Evolutionary conservation across 495 filamentous ascomycete genomes (phyloP).

Genomic region (Chaetomium cochliodes): DNA sequence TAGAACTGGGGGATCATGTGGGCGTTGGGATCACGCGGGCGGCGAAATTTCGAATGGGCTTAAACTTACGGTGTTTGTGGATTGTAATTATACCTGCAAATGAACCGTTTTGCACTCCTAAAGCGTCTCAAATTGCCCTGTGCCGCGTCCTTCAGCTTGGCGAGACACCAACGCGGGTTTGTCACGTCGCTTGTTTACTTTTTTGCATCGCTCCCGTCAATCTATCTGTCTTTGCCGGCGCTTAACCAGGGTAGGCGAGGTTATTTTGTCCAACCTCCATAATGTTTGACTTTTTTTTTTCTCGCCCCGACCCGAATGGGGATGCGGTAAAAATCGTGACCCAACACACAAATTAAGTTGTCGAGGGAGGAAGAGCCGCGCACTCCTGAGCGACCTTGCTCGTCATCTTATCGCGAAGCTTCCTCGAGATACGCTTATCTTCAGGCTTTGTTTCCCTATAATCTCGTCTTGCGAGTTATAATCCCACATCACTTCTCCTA

Average conservation of each 20-base stretch:
- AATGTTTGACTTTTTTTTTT: not conserved
- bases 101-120: conserved; percentile 13
- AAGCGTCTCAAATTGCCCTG: too few relatives aligned
- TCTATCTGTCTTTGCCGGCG: too few relatives aligned
- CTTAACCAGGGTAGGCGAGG: not conserved
- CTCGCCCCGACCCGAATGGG: too few relatives aligned
- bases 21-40: conserved; percentile 11
- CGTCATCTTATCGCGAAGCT: too few relatives aligned
- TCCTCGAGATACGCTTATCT: too few relatives aligned
- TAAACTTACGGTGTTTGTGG: conserved; percentile 8
- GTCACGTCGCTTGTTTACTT: conserved; percentile 23
- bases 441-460: too few relatives aligned
- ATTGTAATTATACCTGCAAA: conserved; percentile 32
- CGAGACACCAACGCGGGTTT: not conserved
- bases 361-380: too few relatives aligned
- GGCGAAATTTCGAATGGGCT: conserved; percentile 1
- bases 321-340: too few relatives aligned
- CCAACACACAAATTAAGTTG: too few relatives aligned
- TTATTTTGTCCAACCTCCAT: not conserved
- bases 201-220: not conserved
- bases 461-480: too few relatives aligned
- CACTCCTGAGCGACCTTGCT: too few relatives aligned
- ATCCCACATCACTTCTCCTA: too few relatives aligned
- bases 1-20: not conserved
- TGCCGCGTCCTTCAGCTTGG: conserved; percentile 1